Evolutionary conservation across 148 eudicot genomes (phyloP).

Genomic region (Vaccinium corymbosum): DNA sequence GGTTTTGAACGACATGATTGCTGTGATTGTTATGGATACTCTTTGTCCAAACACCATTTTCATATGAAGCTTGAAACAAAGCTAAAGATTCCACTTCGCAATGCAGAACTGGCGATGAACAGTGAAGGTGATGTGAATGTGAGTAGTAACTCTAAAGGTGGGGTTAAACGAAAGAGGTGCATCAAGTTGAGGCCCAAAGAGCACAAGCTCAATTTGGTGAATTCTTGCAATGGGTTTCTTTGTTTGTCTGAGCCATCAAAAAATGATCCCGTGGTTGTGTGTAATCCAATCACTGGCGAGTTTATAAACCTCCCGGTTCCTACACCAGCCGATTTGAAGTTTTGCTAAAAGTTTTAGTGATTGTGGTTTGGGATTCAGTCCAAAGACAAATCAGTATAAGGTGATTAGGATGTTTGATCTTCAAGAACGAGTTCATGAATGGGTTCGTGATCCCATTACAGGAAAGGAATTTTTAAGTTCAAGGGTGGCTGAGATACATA

Average conservation of each 20-base stretch:
- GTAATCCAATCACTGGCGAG: not conserved
- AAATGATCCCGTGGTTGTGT: conserved; percentile 18
- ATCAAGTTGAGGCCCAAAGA: conserved; percentile 8
- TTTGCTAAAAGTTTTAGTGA: not conserved
- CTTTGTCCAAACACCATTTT: not conserved
- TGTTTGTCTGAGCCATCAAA: not conserved
- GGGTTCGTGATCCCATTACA: conserved; percentile 3
- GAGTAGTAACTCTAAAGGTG: not conserved
- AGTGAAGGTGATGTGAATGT: not conserved
- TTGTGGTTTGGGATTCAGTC: not conserved
- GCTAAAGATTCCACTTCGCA: conserved; percentile 14
- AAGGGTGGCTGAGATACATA: conserved; percentile 11
- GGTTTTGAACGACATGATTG: not conserved
- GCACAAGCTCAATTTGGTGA: not conserved
- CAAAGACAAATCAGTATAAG: conserved; percentile 13
- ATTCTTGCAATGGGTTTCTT: conserved; percentile 22
- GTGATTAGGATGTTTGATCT: conserved; percentile 12
- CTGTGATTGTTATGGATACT: not conserved
- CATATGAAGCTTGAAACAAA: conserved; percentile 12
- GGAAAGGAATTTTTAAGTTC: not conserved
- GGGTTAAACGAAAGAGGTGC: not conserved
- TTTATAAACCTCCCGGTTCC: conserved; percentile 13
- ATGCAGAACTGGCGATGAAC: conserved; percentile 3
- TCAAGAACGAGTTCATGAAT: not conserved
- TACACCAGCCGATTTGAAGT: not conserved